phyloP scores from a whole-genome alignment of 2,329 filamentous ascomycete species.

The Lasiodiplodia sp. region DNA sequence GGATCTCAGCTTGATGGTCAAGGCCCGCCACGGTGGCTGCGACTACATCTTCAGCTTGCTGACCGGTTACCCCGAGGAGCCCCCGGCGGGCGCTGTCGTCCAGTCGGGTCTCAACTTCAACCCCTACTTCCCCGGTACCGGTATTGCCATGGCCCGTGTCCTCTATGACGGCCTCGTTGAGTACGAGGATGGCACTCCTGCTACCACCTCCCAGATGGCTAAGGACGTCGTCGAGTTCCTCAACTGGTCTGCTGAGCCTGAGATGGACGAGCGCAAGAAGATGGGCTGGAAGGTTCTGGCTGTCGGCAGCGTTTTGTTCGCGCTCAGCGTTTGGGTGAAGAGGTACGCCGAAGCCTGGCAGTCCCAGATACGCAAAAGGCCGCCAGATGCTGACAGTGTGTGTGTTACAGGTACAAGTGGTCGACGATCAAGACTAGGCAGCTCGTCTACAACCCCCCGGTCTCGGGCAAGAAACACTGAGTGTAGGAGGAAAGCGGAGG shows the following conservation, averaged over 20 bases:
- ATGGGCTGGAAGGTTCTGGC: slow-evolving; percentile 98
- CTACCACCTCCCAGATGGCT: slow-evolving; percentile 97
- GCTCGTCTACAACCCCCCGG: slow-evolving; percentile 83
- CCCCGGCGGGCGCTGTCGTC: slow-evolving; percentile 86
- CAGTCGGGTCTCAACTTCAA: slow-evolving; percentile 98
- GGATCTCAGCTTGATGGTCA: slow-evolving; percentile 96
- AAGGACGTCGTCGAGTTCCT: slow-evolving; percentile 99
- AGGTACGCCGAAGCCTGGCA: slow-evolving; percentile 56
- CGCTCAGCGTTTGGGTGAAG: slow-evolving; percentile 96
- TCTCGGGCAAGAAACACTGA: slow-evolving; percentile 27
- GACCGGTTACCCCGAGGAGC: slow-evolving; percentile 96
- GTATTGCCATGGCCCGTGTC: slow-evolving; percentile 98
- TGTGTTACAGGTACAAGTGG: slow-evolving; percentile 82
- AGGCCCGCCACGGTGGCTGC: slow-evolving; percentile 96
- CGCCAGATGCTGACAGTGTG: slow-evolving; percentile 39
- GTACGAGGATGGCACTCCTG: slow-evolving; percentile 95
- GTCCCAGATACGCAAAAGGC: slow-evolving; percentile 7
- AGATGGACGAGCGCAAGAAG: slow-evolving; percentile 99
- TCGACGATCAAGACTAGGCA: slow-evolving; percentile 93
- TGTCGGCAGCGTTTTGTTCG: slow-evolving; percentile 79
- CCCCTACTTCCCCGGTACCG: slow-evolving; percentile 99
- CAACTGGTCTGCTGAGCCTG: slow-evolving; percentile 98
- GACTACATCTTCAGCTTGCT: slow-evolving; percentile 98
- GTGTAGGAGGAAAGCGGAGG: not conserved
- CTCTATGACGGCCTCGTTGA: slow-evolving; percentile 97